Percentiles rank a stretch among this genome's conserved stretches.
phyloP scores from a whole-genome alignment of 2,329 filamentous ascomycete genomes.

The Aspergillus sp. region DNA sequence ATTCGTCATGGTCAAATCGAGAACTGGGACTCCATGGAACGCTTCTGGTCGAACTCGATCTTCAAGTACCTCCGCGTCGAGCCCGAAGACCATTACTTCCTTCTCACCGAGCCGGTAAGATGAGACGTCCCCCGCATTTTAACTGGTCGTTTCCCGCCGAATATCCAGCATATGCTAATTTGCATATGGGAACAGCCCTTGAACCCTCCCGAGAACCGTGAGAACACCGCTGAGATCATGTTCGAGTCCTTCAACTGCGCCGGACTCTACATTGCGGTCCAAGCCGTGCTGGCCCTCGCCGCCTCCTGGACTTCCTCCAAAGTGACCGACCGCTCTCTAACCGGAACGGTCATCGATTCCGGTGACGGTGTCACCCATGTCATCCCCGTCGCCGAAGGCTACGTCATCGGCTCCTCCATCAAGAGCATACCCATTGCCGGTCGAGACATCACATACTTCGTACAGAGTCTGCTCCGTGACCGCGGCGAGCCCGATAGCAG shows the following conservation, averaged over 20 bases:
- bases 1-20: constrained; percentile 98
- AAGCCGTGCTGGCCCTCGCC: constrained; percentile 92
- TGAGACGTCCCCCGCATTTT: background rate
- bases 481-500: constrained; percentile 95
- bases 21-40: constrained; percentile 99
- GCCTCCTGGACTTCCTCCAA: constrained; percentile 99
- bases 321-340: constrained; percentile 91
- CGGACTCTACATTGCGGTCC: constrained; percentile 96
- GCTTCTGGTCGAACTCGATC: constrained; percentile 99
- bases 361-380: constrained; percentile 99
- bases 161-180: background rate
- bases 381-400: constrained; percentile 96
- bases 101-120: constrained; percentile 90
- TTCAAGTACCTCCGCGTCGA: constrained; percentile 99
- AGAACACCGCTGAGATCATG: constrained; percentile 99
- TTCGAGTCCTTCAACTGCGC: constrained; percentile 99
- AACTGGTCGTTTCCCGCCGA: background rate
- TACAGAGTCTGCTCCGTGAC: constrained; percentile 92
- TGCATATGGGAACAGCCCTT: constrained; percentile 63
- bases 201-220: constrained; percentile 97
- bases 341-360: constrained; percentile 96
- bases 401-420: constrained; percentile 98
- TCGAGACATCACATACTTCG: constrained; percentile 98
- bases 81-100: constrained; percentile 97
- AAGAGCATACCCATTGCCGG: constrained; percentile 98